phyloP scores from a whole-genome alignment of 2,329 filamentous ascomycete species.

The Fusarium camptoceras region DNA sequence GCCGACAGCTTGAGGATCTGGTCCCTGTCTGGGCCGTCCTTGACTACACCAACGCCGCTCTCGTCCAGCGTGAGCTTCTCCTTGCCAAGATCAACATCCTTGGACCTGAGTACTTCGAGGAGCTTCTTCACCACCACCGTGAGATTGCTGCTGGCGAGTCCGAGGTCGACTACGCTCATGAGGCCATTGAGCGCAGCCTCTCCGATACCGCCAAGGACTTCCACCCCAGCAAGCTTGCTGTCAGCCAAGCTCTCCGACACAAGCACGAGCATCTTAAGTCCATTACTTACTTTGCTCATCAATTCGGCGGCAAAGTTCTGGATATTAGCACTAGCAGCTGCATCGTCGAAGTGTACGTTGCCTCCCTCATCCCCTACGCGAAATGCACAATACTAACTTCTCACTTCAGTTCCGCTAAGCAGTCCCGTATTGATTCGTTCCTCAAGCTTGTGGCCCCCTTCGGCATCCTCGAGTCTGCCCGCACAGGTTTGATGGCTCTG shows the following conservation, averaged over 20 bases:
- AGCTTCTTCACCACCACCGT: constrained; percentile 92
- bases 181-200: constrained; percentile 55
- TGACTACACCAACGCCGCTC: constrained; percentile 91
- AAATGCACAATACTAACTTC: constrained; percentile 41
- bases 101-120: constrained; percentile 97
- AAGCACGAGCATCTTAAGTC: constrained; percentile 98
- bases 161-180: constrained; percentile 59
- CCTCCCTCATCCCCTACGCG: background rate
- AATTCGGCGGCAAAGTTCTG: constrained; percentile 96
- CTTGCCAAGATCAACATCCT: constrained; percentile 97
- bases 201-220: constrained; percentile 73
- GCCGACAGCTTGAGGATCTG: constrained; percentile 93
- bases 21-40: constrained; percentile 98
- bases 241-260: constrained; percentile 89
- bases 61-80: constrained; percentile 95
- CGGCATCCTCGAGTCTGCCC: constrained; percentile 94
- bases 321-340: constrained; percentile 99
- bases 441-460: constrained; percentile 95
- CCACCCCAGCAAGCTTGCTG: constrained; percentile 87
- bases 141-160: constrained; percentile 74
- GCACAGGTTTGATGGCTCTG: constrained; percentile 96
- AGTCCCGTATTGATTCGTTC: constrained; percentile 93
- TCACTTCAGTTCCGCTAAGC: constrained; percentile 82
- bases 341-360: constrained; percentile 92
- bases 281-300: constrained; percentile 96